These are phyloP conservation scores for Scenedesmus sp. DNA, from an alignment of 163 green algal species.

Conservation along the genomic window DNA sequence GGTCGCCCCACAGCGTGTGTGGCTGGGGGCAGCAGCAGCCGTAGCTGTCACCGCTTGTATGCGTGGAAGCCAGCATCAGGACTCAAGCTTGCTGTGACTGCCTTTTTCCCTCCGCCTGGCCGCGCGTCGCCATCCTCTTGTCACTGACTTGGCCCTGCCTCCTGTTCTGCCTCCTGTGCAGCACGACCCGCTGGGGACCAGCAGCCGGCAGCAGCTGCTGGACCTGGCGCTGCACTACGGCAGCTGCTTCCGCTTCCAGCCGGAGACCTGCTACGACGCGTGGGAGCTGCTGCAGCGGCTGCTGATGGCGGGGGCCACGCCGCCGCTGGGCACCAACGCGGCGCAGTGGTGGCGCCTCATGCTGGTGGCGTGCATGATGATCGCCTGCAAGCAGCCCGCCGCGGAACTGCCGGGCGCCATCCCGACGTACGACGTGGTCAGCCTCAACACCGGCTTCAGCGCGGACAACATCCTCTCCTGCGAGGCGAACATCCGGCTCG, in stretches of 20 bases:
- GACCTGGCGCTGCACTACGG: constrained; percentile 63
- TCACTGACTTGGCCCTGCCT: not conserved
- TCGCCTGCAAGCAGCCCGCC: constrained; percentile 26
- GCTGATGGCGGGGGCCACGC: constrained; percentile 34
- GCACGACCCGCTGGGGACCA: constrained; percentile 34
- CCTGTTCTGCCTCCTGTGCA: not conserved
- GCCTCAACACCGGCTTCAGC: constrained; percentile 37
- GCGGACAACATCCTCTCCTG: constrained; percentile 35
- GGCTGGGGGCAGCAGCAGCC: not conserved
- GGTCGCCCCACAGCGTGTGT: not conserved
- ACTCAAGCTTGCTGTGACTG: no score
- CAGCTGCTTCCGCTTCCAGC: constrained; percentile 65
- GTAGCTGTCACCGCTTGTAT: no score
- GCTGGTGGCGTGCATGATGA: constrained; percentile 53
- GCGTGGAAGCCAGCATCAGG: no score
- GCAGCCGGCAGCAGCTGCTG: constrained; percentile 57
- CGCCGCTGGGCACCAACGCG: constrained; percentile 19
- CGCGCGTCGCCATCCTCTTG: not conserved
- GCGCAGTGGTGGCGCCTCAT: constrained; percentile 46
- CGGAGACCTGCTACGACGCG: constrained; percentile 79
- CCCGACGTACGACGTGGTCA: constrained; percentile 38
- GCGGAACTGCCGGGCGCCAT: constrained; percentile 33
- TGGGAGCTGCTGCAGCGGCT: constrained; percentile 82
- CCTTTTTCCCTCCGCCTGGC: no score
- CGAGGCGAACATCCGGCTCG: constrained; percentile 46